Evolutionary conservation across 2,329 filamentous ascomycete species (phyloP).

Genomic region (Furcasterigmium furcatum): DNA sequence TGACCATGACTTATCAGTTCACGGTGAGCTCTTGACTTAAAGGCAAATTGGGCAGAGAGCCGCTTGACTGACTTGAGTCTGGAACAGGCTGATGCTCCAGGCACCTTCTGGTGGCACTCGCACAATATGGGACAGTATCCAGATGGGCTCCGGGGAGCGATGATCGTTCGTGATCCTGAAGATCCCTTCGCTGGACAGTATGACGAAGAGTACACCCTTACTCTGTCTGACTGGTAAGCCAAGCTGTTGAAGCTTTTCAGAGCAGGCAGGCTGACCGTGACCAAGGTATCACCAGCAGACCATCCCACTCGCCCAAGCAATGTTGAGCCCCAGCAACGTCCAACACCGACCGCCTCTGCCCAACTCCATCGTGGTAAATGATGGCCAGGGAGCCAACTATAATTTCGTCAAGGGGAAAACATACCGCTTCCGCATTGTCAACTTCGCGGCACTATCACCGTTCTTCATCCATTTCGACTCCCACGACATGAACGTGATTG

Average conservation of each 20-base stretch:
- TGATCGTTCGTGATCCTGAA: constrained; percentile 57
- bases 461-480: constrained; percentile 40
- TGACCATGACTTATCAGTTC: constrained; percentile 51
- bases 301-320: constrained; percentile 29
- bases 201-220: constrained; percentile 55
- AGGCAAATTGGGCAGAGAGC: too few species aligned
- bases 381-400: constrained; percentile 32
- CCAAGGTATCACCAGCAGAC: constrained; percentile 39
- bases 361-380: constrained; percentile 37
- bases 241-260: background rate
- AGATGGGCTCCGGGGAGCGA: constrained; percentile 60
- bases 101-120: constrained; percentile 56
- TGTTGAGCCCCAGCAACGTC: constrained; percentile 36
- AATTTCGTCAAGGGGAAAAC: constrained; percentile 36
- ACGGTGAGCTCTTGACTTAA: constrained; percentile 28
- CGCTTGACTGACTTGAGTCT: too few species aligned
- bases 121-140: constrained; percentile 64
- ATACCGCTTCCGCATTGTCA: constrained; percentile 44
- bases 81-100: constrained; percentile 34
- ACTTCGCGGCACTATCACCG: constrained; percentile 38
- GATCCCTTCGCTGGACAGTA: constrained; percentile 50
- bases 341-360: constrained; percentile 36
- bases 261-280: background rate
- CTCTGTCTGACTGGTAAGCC: constrained; percentile 30
- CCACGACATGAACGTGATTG: constrained; percentile 41